Evolutionary conservation across 2,329 filamentous ascomycete genomes (phyloP).

Genomic region (Herpotrichia juniperi): DNA sequence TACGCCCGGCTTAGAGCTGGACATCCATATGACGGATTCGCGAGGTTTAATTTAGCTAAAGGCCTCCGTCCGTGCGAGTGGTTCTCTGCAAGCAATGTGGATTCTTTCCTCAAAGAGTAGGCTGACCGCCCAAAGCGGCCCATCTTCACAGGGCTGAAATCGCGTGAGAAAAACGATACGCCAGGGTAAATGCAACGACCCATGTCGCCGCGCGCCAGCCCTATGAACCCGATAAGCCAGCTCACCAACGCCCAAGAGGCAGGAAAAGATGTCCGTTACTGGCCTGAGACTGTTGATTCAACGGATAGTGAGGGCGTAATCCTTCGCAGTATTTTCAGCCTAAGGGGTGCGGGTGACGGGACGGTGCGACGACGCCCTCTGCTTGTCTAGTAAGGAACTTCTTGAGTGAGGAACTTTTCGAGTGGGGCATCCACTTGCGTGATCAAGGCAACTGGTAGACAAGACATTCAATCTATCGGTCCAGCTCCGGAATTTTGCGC

Average conservation of each 20-base stretch:
- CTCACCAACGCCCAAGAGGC: slow-evolving; percentile 6
- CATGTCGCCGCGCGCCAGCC: slow-evolving; percentile 19
- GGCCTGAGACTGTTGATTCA: not conserved
- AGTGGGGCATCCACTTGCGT: not conserved
- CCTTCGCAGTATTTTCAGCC: slow-evolving; percentile 11
- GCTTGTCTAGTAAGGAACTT: not conserved
- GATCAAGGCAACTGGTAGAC: too few species aligned
- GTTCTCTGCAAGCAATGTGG: slow-evolving; percentile 3
- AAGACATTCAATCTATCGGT: too few species aligned
- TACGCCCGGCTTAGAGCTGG: not conserved
- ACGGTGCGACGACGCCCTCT: slow-evolving; percentile 14
- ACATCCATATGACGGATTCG: not conserved
- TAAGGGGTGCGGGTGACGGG: slow-evolving; percentile 8
- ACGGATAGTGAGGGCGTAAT: slow-evolving; percentile 1
- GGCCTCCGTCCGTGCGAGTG: slow-evolving; percentile 3
- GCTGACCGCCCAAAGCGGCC: slow-evolving; percentile 5
- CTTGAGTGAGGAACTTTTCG: not conserved
- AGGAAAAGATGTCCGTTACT: not conserved
- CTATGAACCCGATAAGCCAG: slow-evolving; percentile 13
- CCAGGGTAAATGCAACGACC: slow-evolving; percentile 10
- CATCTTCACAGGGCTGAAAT: slow-evolving; percentile 4
- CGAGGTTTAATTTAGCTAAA: slow-evolving; percentile 13
- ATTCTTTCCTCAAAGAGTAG: slow-evolving; percentile 2
- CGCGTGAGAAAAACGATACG: slow-evolving; percentile 8
- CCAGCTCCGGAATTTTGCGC: too few species aligned